phyloP scores from a whole-genome alignment of 495 filamentous ascomycete species.

The Aspergillus cristatus region DNA sequence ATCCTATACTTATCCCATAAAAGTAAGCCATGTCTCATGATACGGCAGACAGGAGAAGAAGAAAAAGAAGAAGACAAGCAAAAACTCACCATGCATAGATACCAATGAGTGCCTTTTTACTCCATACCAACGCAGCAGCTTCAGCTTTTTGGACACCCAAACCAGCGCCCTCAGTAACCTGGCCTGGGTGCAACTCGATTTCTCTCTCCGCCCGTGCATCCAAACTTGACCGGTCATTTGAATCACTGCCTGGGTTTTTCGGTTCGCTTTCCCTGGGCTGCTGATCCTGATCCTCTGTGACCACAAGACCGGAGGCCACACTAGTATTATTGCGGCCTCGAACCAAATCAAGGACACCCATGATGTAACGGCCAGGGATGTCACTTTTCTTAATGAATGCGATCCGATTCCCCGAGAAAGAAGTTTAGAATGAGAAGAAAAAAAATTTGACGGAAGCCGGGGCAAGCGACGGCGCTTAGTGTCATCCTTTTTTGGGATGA shows the following conservation, averaged over 20 bases:
- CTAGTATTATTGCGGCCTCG: constrained; percentile 8
- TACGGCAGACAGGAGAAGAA: neutral
- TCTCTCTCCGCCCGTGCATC: constrained; percentile 20
- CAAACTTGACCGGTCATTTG: constrained; percentile 2
- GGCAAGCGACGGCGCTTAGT: too few species aligned
- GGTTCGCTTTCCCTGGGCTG: constrained; percentile 1
- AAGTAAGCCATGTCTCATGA: too few species aligned
- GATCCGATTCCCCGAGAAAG: too few species aligned
- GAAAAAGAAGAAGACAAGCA: too few species aligned
- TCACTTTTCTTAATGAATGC: too few species aligned
- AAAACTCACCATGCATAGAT: constrained; percentile 30
- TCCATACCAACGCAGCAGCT: constrained; percentile 31
- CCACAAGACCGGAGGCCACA: constrained; percentile 5
- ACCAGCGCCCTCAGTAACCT: constrained; percentile 22
- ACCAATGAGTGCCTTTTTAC: constrained; percentile 21
- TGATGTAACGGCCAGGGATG: constrained; percentile 2
- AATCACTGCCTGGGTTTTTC: constrained; percentile 2
- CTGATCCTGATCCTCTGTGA: constrained; percentile 4
- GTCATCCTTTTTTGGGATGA: too few species aligned
- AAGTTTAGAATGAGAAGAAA: too few species aligned
- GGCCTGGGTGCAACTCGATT: constrained; percentile 15
- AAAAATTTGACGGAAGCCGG: too few species aligned
- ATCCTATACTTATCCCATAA: constrained; percentile 16
- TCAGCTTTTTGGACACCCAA: constrained; percentile 34
- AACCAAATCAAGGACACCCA: constrained; percentile 16